Percentiles rank a stretch among this genome's conserved stretches.
phyloP scores from a whole-genome alignment of 768 basidiomycete genomes.

The Lanmaoa pseudosensibilis region DNA sequence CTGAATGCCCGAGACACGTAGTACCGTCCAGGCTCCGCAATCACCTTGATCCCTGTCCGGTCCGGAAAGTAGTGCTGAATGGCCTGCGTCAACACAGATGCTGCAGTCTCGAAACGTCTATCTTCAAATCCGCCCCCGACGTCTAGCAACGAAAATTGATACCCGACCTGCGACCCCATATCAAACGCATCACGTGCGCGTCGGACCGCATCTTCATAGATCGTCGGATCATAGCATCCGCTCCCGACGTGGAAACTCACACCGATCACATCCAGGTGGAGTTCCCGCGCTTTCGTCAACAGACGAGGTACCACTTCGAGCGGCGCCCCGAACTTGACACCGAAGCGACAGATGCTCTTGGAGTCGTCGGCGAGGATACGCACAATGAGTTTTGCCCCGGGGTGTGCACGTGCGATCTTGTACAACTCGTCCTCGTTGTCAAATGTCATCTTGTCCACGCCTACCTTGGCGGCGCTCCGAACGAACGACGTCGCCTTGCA shows the following conservation, averaged over 20 bases:
- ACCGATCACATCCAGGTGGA: conserved; percentile 84
- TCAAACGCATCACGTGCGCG: conserved; percentile 84
- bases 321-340: conserved; percentile 95
- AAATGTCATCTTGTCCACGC: conserved; percentile 95
- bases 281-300: conserved; percentile 73
- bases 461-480: conserved; percentile 72
- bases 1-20: conserved; percentile 92
- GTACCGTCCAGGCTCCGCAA: conserved; percentile 95
- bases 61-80: conserved; percentile 81
- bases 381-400: conserved; percentile 81
- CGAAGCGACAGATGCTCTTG: conserved; percentile 89
- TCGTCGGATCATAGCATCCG: conserved; percentile 90
- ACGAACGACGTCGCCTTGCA: conserved; percentile 97
- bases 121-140: conserved; percentile 98
- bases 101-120: conserved; percentile 77
- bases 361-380: conserved; percentile 99
- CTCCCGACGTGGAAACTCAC: conserved; percentile 98
- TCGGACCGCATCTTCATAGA: conserved; percentile 86
- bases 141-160: conserved; percentile 80
- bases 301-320: conserved; percentile 77
- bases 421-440: conserved; percentile 95
- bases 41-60: conserved; percentile 65
- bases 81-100: conserved; percentile 64
- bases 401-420: conserved; percentile 84
- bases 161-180: conserved; percentile 81